Evolutionary conservation across 2,329 filamentous ascomycete genomes (phyloP).

Genomic region (Cephalotrichum gorgonifer): DNA sequence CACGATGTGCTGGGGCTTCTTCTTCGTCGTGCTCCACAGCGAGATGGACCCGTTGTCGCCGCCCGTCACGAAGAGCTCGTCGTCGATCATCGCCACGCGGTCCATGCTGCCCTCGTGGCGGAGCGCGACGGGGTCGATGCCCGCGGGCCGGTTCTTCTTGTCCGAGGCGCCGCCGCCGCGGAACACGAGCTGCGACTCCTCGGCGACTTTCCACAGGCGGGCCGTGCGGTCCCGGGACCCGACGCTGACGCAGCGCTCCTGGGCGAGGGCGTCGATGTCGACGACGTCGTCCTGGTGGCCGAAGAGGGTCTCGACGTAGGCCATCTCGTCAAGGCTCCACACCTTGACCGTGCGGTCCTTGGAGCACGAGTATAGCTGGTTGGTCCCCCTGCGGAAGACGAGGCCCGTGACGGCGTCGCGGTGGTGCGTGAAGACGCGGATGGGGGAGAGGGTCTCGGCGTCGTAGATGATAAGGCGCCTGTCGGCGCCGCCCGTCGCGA

Average conservation of each 20-base stretch:
- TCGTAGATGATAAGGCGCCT: constrained; percentile 82
- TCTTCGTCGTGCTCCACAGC: constrained; percentile 85
- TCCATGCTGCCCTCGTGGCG: constrained; percentile 80
- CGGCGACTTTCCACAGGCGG: constrained; percentile 88
- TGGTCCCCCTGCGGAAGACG: constrained; percentile 76
- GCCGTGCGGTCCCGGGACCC: constrained; percentile 87
- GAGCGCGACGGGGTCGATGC: constrained; percentile 39
- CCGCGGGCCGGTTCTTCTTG: constrained; percentile 31
- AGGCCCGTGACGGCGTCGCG: constrained; percentile 78
- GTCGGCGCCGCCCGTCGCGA: constrained; percentile 84
- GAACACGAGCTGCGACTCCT: constrained; percentile 93
- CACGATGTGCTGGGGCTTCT: constrained; percentile 80
- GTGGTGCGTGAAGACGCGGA: constrained; percentile 85
- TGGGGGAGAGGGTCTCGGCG: constrained; percentile 63
- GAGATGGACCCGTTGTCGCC: constrained; percentile 82
- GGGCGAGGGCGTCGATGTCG: constrained; percentile 70
- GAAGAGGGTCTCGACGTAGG: constrained; percentile 92
- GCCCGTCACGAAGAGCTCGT: constrained; percentile 82
- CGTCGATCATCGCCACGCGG: constrained; percentile 80
- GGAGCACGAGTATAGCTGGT: constrained; percentile 85
- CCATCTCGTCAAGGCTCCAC: constrained; percentile 84
- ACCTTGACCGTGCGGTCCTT: constrained; percentile 91
- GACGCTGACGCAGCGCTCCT: constrained; percentile 84
- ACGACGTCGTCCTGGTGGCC: constrained; percentile 89
- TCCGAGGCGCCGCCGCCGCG: constrained; percentile 69